Evolutionary conservation across 2,329 filamentous ascomycete species (phyloP).

Genomic region (Colletotrichum cuscutae): DNA sequence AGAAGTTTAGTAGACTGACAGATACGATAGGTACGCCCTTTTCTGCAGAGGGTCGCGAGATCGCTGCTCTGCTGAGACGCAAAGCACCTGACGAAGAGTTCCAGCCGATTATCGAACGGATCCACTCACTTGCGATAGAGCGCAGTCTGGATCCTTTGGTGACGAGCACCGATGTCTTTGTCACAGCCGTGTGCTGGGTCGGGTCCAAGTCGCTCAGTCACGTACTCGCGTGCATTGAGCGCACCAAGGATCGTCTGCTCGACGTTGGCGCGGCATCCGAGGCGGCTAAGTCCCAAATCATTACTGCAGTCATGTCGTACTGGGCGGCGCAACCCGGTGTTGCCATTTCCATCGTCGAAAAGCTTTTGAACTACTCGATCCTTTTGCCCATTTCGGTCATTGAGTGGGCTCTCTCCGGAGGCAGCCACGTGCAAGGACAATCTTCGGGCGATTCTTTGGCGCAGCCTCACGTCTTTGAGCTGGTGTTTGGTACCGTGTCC

Average conservation of each 20-base stretch:
- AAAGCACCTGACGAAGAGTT: constrained; percentile 90
- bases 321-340: constrained; percentile 94
- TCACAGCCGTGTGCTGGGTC: constrained; percentile 92
- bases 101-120: constrained; percentile 81
- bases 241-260: constrained; percentile 88
- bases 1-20: constrained; percentile 31
- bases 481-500: constrained; percentile 86
- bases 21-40: constrained; percentile 76
- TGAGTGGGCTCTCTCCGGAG: constrained; percentile 84
- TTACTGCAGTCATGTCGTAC: constrained; percentile 89
- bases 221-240: constrained; percentile 94
- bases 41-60: constrained; percentile 82
- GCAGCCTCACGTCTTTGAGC: constrained; percentile 84
- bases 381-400: constrained; percentile 86
- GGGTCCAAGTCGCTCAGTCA: constrained; percentile 97
- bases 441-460: constrained; percentile 75
- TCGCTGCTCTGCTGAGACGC: constrained; percentile 81
- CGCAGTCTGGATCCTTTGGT: constrained; percentile 81
- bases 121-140: constrained; percentile 81
- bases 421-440: constrained; percentile 57
- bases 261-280: constrained; percentile 81
- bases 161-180: constrained; percentile 91
- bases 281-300: constrained; percentile 85
- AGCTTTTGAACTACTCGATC: constrained; percentile 96
- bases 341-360: constrained; percentile 92